phyloP scores from a whole-genome alignment of 2,329 filamentous ascomycete genomes.

The Botrytis fabae region DNA sequence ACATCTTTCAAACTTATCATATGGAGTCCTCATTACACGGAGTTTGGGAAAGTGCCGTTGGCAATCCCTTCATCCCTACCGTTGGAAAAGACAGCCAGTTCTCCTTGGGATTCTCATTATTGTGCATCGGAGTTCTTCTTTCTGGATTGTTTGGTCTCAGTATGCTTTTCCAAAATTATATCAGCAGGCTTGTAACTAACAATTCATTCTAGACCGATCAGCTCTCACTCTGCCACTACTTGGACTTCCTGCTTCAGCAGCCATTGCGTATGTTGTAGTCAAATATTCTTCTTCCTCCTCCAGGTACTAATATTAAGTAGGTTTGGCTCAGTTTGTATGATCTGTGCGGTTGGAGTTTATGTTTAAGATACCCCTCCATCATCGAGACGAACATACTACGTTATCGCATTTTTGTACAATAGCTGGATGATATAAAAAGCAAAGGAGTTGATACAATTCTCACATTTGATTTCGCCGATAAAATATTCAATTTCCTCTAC shows the following conservation, averaged over 20 bases:
- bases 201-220: conserved; percentile 67
- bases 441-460: conserved; percentile 30
- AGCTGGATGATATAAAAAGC: conserved; percentile 38
- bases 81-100: conserved; percentile 85
- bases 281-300: neutral
- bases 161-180: conserved; percentile 48
- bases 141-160: conserved; percentile 83
- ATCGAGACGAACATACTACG: conserved; percentile 31
- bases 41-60: conserved; percentile 90
- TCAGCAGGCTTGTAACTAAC: neutral
- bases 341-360: conserved; percentile 98
- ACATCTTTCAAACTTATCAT: conserved; percentile 53
- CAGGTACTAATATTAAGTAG: conserved; percentile 48
- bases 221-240: conserved; percentile 73
- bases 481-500: conserved; percentile 5
- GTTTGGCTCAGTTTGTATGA: conserved; percentile 95
- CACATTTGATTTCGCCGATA: conserved; percentile 28
- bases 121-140: conserved; percentile 70
- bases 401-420: conserved; percentile 38
- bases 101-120: conserved; percentile 72
- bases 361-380: conserved; percentile 55
- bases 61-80: conserved; percentile 78
- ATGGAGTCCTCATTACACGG: conserved; percentile 83
- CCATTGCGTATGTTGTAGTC: conserved; percentile 73
- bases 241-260: conserved; percentile 82